Base-by-base conservation (phyloP, 805 yeast species). In the Saccharomyces paradoxus region DNA sequence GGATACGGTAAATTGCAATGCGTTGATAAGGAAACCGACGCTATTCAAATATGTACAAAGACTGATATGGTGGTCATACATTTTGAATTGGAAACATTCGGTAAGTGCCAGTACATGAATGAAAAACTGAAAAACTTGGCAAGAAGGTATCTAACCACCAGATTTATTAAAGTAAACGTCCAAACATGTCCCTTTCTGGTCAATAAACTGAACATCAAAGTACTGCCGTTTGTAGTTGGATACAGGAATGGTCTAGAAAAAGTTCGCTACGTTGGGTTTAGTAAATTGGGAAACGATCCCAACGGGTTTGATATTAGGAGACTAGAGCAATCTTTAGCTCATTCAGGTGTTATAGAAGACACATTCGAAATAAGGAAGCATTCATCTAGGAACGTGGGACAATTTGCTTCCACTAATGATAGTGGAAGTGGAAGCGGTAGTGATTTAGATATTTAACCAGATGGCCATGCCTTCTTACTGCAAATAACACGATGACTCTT, bases 171-270 rank as follows among this genome's bases (percentile, higher is more conserved):
- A 49, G 77, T 86, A 3, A 74, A 77, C 53, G 96, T 87, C 0
- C 78, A 74, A 37, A 71, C 78, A 41, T 86, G 91, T 1, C 90
- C 95, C 3, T 89, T 89, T 63, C 71, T 89, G 48, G 89, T 82
- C 4, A 71, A 81, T 2, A 82, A 81, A 63, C 74, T 89, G 44
- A 72, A 74, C 2, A 76, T 89, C 50, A 81, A 84, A 64, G 82
- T 85, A 10, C 73, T 89, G 4, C 96, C 96, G 0, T 84, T 83
- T 59, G 82, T 88, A 2, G 68, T 86, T 1, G 73, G 82, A 8
- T 89, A 84, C 63, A 72, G 71, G 12, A 72, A 78, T 41, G 91
- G 91, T 1, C 68, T 75, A 48, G 92, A 87, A 60, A 64, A 73
- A 3, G 75, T 77, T 13, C 71, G 88, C 56, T 63, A 87, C 4